Base-by-base conservation (phyloP, 768 basidiomycete genomes). In the Phaffia australis region DNA sequence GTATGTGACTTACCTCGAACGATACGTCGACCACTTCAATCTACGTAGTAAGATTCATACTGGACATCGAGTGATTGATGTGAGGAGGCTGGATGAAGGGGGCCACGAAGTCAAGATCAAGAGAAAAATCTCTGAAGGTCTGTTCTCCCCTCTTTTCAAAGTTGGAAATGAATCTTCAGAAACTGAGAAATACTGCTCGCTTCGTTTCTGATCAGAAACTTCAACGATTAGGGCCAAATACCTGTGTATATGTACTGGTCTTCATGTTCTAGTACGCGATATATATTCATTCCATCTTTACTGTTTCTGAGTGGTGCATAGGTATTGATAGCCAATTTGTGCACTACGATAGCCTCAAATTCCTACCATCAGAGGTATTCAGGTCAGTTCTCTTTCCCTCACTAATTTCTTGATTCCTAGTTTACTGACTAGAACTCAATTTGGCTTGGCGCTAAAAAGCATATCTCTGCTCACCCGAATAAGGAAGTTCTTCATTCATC, bases 1-100 rank as follows among this genome's bases (percentile, higher is more conserved):
- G 74, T 85, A 82, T 70, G 80, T 82, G 56, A 70, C 75, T 11
- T 84, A 85, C 73, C 78, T 85, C 18, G 72, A 77, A 52, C 76
- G 72, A 21, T 83, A 83, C 69, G 76, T 78, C 55, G 65, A 73
- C 5, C 74, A 81, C 63, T 83, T 82, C 70, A 62, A 71, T 7
- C 71, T 84, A 30, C 71, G 65, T 3, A 66, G 74, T 46, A 74
- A 78, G 51, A 80, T 83, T 57, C 75, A 70, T 23, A 74, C 79
- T 19, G 71, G 72, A 15, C 73, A 71, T 63, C 78, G 78, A 71
- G 80, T 80, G 58, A 73, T 78, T 35, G 77, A 75, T 63, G 77
- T 81, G 56, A 74, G 73, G 50, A 74, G 76, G 62, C 70, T 69
- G 7, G 71, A 55, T 3, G 75, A 79, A 11, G 51, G 64, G 68